These are phyloP conservation scores for Dictyophora rubrovolvata DNA, from an alignment of 768 basidiomycete species.

Conservation along the genomic window DNA sequence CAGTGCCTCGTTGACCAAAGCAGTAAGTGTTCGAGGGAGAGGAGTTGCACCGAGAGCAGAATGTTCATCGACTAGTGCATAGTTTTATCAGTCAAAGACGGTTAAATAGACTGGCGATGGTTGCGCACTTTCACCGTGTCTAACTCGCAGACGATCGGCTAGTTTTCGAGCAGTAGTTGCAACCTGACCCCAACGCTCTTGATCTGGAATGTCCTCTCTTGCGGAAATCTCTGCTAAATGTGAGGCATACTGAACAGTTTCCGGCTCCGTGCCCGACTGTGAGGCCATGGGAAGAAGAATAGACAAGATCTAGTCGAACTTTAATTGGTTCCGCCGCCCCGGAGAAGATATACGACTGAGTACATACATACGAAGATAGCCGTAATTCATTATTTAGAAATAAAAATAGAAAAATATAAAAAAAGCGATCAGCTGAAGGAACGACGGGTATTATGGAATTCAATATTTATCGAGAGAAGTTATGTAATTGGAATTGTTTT, in stretches of 20 bases:
- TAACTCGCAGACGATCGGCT: constrained; percentile 52
- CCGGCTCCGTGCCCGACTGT: neutral
- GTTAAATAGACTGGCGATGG: neutral
- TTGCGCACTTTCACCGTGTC: constrained; percentile 39
- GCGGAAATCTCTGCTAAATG: constrained; percentile 3
- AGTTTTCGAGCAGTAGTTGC: constrained; percentile 43
- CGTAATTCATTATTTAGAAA: no score
- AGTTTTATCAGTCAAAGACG: constrained; percentile 11
- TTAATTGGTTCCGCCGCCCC: constrained; percentile 2
- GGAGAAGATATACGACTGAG: neutral
- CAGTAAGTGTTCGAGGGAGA: constrained; percentile 54
- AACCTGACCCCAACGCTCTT: constrained; percentile 39
- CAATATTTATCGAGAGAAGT: no score
- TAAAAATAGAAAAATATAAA: no score
- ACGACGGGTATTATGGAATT: no score
- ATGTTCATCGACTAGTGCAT: constrained; percentile 53
- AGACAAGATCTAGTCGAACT: neutral
- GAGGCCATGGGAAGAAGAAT: neutral
- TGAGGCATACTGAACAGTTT: constrained; percentile 4
- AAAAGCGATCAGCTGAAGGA: no score
- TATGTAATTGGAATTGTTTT: no score
- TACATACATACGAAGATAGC: no score
- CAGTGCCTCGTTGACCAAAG: constrained; percentile 48
- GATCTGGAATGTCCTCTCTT: constrained; percentile 4
- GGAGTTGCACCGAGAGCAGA: constrained; percentile 53